Evolutionary conservation across 495 filamentous ascomycete genomes (phyloP).

Genomic region (Geoglossum glabrum): DNA sequence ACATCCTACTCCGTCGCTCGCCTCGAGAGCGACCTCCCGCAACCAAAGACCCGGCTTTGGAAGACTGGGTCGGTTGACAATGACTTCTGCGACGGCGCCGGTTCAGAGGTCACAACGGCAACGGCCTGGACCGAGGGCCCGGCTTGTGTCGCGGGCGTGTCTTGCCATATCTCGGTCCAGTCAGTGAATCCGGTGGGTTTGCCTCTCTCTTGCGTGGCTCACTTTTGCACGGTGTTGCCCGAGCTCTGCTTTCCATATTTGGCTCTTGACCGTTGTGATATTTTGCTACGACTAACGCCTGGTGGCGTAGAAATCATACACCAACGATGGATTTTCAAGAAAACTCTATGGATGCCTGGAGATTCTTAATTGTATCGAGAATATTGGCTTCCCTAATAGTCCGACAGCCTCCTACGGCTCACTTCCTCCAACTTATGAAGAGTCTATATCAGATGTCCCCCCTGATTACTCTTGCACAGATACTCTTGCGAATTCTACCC

Average conservation of each 20-base stretch:
- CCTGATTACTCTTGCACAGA: background rate
- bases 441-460: background rate
- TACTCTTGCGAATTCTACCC: background rate
- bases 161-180: background rate
- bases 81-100: background rate
- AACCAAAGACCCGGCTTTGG: background rate
- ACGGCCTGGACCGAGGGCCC: background rate
- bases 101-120: background rate
- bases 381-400: background rate
- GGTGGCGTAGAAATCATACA: background rate
- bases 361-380: background rate
- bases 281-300: background rate
- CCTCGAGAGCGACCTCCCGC: background rate
- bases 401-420: background rate
- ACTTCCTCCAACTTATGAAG: background rate
- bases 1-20: background rate
- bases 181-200: background rate
- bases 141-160: background rate
- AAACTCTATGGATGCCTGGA: background rate
- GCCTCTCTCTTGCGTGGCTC: too few relatives aligned
- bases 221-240: background rate
- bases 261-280: background rate
- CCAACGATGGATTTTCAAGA: background rate
- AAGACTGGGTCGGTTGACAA: slow-evolving; percentile 1
- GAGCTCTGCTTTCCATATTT: background rate